A percentile compares a stretch with the other conserved stretches of the same genome.
These are phyloP conservation scores for Daldinia eschscholtzii DNA, from an alignment of 2,329 filamentous ascomycete genomes.

Conservation along the genomic window DNA sequence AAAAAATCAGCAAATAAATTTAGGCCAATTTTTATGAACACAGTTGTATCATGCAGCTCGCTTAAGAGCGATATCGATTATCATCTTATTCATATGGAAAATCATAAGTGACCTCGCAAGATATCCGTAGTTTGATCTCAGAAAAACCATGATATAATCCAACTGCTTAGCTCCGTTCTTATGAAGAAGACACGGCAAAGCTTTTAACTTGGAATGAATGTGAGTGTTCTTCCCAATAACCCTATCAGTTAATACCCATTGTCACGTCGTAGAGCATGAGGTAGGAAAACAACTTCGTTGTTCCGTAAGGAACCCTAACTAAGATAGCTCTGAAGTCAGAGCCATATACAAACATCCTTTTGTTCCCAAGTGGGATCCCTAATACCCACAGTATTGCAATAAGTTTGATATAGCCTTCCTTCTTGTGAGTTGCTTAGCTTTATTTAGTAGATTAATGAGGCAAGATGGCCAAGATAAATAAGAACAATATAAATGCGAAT, in stretches of 20 bases:
- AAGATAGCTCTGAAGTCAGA: no score
- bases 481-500: no score
- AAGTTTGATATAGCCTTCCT: no score
- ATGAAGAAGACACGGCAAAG: background rate
- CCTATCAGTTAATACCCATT: background rate
- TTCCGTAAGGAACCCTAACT: no score
- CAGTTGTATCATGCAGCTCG: background rate
- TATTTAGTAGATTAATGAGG: no score
- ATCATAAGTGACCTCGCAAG: background rate
- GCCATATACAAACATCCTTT: no score
- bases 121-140: background rate
- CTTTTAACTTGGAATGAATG: background rate
- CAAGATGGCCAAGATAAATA: no score
- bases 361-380: no score
- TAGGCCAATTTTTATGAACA: background rate
- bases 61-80: background rate
- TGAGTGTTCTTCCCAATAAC: background rate
- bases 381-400: background rate
- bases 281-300: no score
- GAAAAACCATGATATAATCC: background rate
- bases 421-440: no score
- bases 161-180: background rate
- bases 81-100: background rate
- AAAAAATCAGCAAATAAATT: background rate
- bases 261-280: no score